phyloP scores from a whole-genome alignment of 495 filamentous ascomycete genomes.

The Bombardia bombarda region DNA sequence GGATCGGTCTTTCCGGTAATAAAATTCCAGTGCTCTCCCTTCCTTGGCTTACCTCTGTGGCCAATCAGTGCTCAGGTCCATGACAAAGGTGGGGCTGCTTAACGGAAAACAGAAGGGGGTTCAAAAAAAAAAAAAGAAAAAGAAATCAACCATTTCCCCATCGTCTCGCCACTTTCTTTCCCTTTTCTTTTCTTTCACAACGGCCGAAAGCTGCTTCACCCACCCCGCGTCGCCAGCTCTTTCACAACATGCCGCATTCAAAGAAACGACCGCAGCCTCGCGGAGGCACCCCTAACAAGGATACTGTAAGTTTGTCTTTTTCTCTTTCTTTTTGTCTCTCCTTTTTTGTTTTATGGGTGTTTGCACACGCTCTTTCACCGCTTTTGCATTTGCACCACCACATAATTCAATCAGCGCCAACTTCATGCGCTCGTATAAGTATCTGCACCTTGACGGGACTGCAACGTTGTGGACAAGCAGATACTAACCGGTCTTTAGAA shows the following conservation, averaged over 20 bases:
- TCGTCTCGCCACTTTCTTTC: neutral
- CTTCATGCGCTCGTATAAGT: neutral
- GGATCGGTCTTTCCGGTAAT: too few relatives aligned
- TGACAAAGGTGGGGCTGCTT: too few relatives aligned
- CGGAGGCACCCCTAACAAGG: neutral
- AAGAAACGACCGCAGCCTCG: neutral
- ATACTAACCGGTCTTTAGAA: neutral
- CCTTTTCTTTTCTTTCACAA: neutral
- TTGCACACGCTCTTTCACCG: neutral
- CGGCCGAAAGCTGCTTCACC: neutral
- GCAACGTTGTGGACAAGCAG: too few relatives aligned
- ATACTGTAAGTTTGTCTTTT: neutral
- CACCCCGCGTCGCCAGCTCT: neutral
- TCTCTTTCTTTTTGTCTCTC: neutral
- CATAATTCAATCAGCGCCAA: neutral
- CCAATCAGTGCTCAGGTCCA: too few relatives aligned
- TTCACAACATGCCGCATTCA: neutral
- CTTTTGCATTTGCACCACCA: neutral
- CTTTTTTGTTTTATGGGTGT: neutral
- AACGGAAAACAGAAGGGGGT: neutral
- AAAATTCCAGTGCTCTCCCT: too few relatives aligned
- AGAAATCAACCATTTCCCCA: neutral
- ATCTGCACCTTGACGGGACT: neutral
- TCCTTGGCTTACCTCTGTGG: too few relatives aligned
- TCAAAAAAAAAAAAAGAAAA: neutral